These are phyloP conservation scores for Pleurotus sapidus DNA, from an alignment of 768 basidiomycete species.

Conservation along the genomic window DNA sequence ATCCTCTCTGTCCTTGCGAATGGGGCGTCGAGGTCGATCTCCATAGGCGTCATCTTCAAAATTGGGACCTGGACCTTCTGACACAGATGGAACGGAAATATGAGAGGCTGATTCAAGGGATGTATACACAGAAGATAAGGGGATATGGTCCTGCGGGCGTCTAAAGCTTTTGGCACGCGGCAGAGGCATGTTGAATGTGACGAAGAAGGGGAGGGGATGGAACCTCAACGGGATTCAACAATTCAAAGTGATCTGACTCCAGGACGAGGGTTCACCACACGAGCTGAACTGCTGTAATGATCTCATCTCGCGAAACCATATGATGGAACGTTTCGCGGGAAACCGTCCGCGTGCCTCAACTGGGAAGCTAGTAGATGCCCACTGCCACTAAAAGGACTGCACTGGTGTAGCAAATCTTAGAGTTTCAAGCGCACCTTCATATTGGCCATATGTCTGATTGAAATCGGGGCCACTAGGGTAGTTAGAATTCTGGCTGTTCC, in stretches of 20 bases:
- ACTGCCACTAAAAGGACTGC: slow-evolving; percentile 26
- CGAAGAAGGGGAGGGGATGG: slow-evolving; percentile 10
- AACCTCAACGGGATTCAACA: not conserved
- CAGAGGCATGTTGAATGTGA: slow-evolving; percentile 18
- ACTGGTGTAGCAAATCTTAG: slow-evolving; percentile 50
- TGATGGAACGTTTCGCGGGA: slow-evolving; percentile 13
- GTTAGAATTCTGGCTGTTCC: slow-evolving; percentile 36
- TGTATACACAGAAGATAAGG: slow-evolving; percentile 11
- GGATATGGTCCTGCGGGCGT: slow-evolving; percentile 15
- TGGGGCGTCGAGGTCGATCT: slow-evolving; percentile 40
- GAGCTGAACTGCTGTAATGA: slow-evolving; percentile 9
- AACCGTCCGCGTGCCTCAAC: slow-evolving; percentile 41
- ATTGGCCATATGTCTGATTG: slow-evolving; percentile 59
- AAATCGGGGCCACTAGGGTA: slow-evolving; percentile 39
- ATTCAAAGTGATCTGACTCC: not conserved
- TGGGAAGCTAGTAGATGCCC: slow-evolving; percentile 33
- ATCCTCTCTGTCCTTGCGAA: slow-evolving; percentile 80
- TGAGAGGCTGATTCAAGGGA: slow-evolving; percentile 44
- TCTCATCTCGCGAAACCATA: slow-evolving; percentile 13
- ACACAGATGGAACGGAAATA: slow-evolving; percentile 47
- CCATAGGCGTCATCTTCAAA: slow-evolving; percentile 48
- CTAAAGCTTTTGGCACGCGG: slow-evolving; percentile 1
- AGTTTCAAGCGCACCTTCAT: slow-evolving; percentile 85
- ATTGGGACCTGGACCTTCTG: slow-evolving; percentile 61
- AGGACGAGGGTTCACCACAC: slow-evolving; percentile 8